Conservation (phyloP, 1,284 basidiomycete genomes). For the Sanghuangporus weigelae region DNA sequence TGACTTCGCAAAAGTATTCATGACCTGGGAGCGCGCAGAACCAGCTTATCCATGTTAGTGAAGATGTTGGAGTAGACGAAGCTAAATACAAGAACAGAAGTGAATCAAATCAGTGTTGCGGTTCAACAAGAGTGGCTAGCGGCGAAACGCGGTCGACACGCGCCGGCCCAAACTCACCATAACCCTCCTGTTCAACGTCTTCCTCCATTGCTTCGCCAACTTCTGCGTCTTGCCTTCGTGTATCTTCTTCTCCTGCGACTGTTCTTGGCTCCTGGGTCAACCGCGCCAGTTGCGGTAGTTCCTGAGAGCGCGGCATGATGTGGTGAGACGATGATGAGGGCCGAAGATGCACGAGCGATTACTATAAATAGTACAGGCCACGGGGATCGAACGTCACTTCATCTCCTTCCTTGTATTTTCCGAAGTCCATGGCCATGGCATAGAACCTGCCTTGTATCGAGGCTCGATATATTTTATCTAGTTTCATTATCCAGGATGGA, state of each 20-base stretch:
- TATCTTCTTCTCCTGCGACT: conserved; percentile 44
- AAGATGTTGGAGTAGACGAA: conserved; percentile 80
- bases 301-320: conserved; percentile 17
- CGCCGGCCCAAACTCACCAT: conserved; percentile 45
- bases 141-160: not conserved
- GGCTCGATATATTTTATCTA: no score
- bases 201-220: conserved; percentile 69
- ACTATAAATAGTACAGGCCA: conserved; percentile 12
- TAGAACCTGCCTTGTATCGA: no score
- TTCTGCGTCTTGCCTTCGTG: conserved; percentile 45
- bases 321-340: conserved; percentile 8
- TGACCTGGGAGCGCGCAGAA: conserved; percentile 98
- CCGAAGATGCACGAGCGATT: not conserved
- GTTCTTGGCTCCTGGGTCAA: not conserved
- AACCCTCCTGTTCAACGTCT: conserved; percentile 60
- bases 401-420: not conserved
- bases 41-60: conserved; percentile 96
- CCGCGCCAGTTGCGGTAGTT: not conserved
- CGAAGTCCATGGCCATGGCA: not conserved
- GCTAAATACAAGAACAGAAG: conserved; percentile 36
- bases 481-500: no score
- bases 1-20: conserved; percentile 98
- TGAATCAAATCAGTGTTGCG: not conserved
- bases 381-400: not conserved
- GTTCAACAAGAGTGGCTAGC: not conserved